phyloP scores from a whole-genome alignment of 495 filamentous ascomycete species.

The Letharia lupina region DNA sequence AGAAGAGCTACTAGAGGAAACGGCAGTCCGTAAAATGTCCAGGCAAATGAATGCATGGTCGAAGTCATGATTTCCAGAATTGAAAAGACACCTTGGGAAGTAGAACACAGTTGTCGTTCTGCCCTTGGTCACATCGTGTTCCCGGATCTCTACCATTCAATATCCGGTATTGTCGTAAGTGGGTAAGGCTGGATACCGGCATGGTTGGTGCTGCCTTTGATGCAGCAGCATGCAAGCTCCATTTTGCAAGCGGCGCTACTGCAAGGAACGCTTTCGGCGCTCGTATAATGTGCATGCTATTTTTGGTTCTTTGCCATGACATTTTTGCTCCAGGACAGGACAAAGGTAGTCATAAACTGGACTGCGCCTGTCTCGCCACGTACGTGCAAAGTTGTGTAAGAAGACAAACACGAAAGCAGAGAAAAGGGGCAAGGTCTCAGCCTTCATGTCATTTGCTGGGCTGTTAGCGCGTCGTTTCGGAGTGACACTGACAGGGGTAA shows the following conservation, averaged over 20 bases:
- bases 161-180: background rate
- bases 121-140: background rate
- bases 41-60: no score
- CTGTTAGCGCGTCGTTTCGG: constrained; percentile 2
- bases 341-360: background rate
- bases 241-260: constrained; percentile 18
- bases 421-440: constrained; percentile 5
- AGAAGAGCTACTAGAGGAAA: background rate
- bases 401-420: constrained; percentile 1
- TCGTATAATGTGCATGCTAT: constrained; percentile 9
- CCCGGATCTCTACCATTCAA: background rate
- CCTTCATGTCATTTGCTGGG: background rate
- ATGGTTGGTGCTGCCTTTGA: background rate
- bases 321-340: background rate
- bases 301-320: constrained; percentile 9
- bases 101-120: no score
- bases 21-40: background rate
- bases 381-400: background rate
- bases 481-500: constrained; percentile 3
- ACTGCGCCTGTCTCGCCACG: constrained; percentile 6
- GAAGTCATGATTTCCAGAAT: background rate
- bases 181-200: background rate
- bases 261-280: constrained; percentile 17
- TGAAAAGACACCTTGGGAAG: no score
- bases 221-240: background rate